phyloP scores from a whole-genome alignment of 371 early-diverging fungal genomes.

The Caulochytrium protostelioides region DNA sequence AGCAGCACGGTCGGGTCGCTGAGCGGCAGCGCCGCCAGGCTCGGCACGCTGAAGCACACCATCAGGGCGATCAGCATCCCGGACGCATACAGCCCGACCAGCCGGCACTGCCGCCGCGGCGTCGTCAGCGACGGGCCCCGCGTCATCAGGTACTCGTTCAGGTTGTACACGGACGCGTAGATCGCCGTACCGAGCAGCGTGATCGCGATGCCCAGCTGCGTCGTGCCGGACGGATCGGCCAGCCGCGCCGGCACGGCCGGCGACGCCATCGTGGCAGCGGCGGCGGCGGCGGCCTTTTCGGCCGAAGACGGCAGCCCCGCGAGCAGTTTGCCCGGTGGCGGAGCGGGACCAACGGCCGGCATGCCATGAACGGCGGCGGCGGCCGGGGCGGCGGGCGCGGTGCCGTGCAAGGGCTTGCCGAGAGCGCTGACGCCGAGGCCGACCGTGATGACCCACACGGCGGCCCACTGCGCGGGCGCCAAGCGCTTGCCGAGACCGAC shows the following conservation, averaged over 20 bases:
- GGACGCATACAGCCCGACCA: conserved; percentile 27
- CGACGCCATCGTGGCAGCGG: background rate
- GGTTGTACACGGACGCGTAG: conserved; percentile 29
- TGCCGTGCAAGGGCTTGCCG: too few relatives aligned
- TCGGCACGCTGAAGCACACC: conserved; percentile 22
- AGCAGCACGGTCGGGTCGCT: conserved; percentile 24
- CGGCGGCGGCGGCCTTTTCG: conserved; percentile 1
- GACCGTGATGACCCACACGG: conserved; percentile 39
- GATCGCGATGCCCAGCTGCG: conserved; percentile 22
- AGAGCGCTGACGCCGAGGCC: conserved; percentile 42
- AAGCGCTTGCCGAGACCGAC: conserved; percentile 33
- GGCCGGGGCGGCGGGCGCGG: conserved; percentile 11
- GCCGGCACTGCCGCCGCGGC: background rate
- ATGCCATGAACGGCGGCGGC: conserved; percentile 7
- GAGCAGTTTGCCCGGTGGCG: conserved; percentile 3
- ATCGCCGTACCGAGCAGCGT: conserved; percentile 33
- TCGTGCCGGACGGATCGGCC: conserved; percentile 2
- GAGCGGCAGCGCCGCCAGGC: conserved; percentile 20
- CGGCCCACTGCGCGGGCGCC: conserved; percentile 35
- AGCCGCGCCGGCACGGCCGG: background rate
- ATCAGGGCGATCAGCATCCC: conserved; percentile 22
- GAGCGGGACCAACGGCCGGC: too few relatives aligned
- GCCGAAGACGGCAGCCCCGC: background rate
- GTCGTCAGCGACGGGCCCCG: background rate
- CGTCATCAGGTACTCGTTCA: conserved; percentile 17